Evolutionary conservation across 176 grass and related monocot species (phyloP).

Genomic region (Themeda triandra): DNA sequence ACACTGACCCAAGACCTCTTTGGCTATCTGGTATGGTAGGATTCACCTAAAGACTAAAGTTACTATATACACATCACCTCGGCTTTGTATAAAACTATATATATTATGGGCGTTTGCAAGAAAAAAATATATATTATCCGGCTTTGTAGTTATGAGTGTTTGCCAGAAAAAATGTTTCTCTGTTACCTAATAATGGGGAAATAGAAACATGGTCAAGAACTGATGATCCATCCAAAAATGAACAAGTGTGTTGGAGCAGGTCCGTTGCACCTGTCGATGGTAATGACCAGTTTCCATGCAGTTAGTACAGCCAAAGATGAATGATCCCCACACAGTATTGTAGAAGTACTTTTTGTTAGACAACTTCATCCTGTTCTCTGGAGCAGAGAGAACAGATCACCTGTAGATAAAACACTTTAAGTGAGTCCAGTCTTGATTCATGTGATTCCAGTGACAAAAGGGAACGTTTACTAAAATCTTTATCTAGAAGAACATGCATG

Average conservation of each 20-base stretch:
- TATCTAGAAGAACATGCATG: neutral
- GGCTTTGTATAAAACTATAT: no score
- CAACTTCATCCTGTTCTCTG: slow-evolving; percentile 79
- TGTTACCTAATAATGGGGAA: no score
- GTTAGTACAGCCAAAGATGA: neutral
- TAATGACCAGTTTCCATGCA: neutral
- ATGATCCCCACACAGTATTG: neutral
- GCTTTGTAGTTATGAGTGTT: no score
- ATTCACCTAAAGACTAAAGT: no score
- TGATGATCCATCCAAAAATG: no score
- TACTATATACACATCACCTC: no score
- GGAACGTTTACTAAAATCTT: neutral
- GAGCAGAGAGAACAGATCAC: slow-evolving; percentile 74
- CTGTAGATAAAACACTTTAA: slow-evolving; percentile 56
- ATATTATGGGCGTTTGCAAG: no score
- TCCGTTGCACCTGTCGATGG: slow-evolving; percentile 53
- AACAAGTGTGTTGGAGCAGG: slow-evolving; percentile 58
- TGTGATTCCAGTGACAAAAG: neutral
- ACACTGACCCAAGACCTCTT: no score
- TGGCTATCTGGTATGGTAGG: no score
- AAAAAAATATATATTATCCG: no score
- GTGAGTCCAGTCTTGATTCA: neutral
- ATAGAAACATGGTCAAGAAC: no score
- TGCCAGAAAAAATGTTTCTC: no score
- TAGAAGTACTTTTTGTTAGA: neutral